Conservation (phyloP, 1,284 basidiomycete species). For the Stygiomarasmius scandens region DNA sequence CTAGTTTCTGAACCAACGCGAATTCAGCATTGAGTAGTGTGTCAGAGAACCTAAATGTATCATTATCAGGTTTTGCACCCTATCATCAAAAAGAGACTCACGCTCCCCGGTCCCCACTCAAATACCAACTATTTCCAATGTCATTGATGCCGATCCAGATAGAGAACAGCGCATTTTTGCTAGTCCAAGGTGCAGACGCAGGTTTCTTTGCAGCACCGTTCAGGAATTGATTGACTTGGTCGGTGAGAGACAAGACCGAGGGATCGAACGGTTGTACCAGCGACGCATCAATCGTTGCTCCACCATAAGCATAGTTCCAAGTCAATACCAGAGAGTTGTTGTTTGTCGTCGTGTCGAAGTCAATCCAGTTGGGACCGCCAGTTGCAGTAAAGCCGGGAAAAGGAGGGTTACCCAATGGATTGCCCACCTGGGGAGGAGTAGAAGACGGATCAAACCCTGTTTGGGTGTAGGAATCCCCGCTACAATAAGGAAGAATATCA, state of each 20-base stretch:
- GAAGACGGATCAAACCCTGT: slow-evolving; percentile 49
- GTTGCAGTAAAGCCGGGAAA: slow-evolving; percentile 61
- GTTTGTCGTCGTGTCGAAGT: slow-evolving; percentile 47
- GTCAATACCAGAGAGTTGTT: slow-evolving; percentile 57
- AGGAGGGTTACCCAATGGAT: slow-evolving; percentile 60
- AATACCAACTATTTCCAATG: slow-evolving; percentile 55
- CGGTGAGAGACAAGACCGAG: slow-evolving; percentile 52
- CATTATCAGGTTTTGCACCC: neutral
- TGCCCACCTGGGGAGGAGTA: slow-evolving; percentile 45
- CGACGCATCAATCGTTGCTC: slow-evolving; percentile 60
- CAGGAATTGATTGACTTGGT: slow-evolving; percentile 55
- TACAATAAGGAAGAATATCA: slow-evolving; percentile 22
- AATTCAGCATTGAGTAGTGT: slow-evolving; percentile 55
- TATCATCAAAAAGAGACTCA: slow-evolving; percentile 28
- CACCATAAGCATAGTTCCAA: slow-evolving; percentile 65
- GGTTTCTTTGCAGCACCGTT: slow-evolving; percentile 45
- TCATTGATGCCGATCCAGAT: slow-evolving; percentile 68
- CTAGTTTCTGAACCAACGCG: slow-evolving; percentile 54
- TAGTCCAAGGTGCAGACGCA: slow-evolving; percentile 52
- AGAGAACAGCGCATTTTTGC: slow-evolving; percentile 54
- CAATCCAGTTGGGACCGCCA: slow-evolving; percentile 62
- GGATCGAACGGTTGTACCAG: slow-evolving; percentile 53
- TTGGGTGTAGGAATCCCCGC: slow-evolving; percentile 63
- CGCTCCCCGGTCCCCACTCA: slow-evolving; percentile 49
- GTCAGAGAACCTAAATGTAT: slow-evolving; percentile 41